A percentile compares a stretch with the other conserved stretches of the same genome.
Conservation (phyloP, 495 filamentous ascomycete genomes). For the Parathielavia hyrcaniae region DNA sequence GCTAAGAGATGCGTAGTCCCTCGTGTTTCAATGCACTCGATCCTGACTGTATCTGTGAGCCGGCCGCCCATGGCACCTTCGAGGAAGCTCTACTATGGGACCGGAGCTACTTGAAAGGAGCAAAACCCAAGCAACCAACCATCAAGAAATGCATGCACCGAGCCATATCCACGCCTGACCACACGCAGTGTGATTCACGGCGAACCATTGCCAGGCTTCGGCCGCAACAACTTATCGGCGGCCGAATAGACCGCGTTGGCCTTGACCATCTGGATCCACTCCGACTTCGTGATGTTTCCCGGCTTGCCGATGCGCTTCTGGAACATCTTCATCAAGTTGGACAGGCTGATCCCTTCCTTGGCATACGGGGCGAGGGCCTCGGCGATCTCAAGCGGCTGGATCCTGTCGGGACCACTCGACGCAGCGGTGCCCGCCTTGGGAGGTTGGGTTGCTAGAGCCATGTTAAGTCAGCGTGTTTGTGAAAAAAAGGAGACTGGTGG, state of each 20-base stretch:
- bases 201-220: conserved; percentile 21
- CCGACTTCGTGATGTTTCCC: conserved; percentile 34
- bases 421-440: conserved; percentile 37
- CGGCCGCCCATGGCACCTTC: neutral
- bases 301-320: conserved; percentile 50
- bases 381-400: conserved; percentile 49
- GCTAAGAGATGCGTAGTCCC: neutral
- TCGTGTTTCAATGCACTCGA: neutral
- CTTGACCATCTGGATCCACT: conserved; percentile 53
- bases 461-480: no score
- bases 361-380: conserved; percentile 47
- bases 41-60: neutral
- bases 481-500: no score
- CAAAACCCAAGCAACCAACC: neutral
- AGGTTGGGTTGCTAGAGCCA: neutral
- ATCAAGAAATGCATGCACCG: no score
- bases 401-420: conserved; percentile 21
- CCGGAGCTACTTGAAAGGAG: neutral
- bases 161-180: no score
- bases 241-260: conserved; percentile 37
- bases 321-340: conserved; percentile 57
- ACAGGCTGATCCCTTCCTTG: conserved; percentile 59
- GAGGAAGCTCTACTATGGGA: neutral
- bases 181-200: neutral
- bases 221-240: conserved; percentile 39